Evolutionary conservation across 1,139 yeast species (phyloP).

Genomic region (Trichomonascaceae sp.): DNA sequence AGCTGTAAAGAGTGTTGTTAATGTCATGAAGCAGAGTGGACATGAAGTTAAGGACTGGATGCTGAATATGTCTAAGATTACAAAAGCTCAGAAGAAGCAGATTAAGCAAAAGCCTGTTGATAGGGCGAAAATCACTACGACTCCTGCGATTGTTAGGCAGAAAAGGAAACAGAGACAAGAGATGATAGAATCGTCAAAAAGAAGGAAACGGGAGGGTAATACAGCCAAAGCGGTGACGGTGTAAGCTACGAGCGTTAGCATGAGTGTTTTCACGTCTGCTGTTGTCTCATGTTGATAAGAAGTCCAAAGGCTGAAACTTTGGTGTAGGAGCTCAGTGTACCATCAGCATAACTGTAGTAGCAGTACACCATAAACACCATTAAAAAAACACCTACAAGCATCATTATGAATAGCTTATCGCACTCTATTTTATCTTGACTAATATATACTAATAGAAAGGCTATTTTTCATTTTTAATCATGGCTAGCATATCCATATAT

Average conservation of each 20-base stretch:
- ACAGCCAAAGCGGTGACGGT: neutral
- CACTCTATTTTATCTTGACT: neutral
- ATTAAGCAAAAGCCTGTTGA: slow-evolving; percentile 57
- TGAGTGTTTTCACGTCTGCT: too few species aligned
- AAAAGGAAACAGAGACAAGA: slow-evolving; percentile 59
- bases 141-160: slow-evolving; percentile 62
- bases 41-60: slow-evolving; percentile 74
- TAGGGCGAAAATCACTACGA: slow-evolving; percentile 78
- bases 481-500: slow-evolving; percentile 68
- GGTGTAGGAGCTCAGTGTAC: too few species aligned
- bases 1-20: slow-evolving; percentile 75
- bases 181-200: slow-evolving; percentile 78
- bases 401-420: neutral
- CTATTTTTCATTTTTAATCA: neutral
- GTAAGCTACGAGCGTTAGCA: too few species aligned
- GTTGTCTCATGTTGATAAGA: too few species aligned
- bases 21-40: slow-evolving; percentile 94
- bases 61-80: slow-evolving; percentile 64
- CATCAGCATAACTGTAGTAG: too few species aligned
- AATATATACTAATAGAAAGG: neutral
- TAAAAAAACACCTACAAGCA: neutral
- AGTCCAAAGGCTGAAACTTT: too few species aligned
- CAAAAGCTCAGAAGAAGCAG: slow-evolving; percentile 57
- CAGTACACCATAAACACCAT: neutral
- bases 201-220: slow-evolving; percentile 31